phyloP scores from a whole-genome alignment of 345 rosid genomes.

The Aethionema arabicum region DNA sequence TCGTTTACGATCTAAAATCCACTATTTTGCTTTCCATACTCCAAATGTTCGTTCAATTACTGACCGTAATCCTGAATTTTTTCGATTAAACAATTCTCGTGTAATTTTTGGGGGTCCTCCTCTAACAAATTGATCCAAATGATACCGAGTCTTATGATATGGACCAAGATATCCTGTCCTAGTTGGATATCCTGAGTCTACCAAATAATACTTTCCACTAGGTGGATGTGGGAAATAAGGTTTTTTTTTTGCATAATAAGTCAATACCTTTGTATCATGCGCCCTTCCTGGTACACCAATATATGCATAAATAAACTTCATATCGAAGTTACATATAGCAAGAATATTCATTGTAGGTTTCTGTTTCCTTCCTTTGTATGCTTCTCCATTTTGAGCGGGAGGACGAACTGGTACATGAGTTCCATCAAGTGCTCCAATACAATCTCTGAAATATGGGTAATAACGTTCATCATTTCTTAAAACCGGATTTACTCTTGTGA shows the following conservation, averaged over 20 bases:
- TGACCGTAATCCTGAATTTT: background rate
- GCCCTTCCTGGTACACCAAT: slow-evolving; percentile 5
- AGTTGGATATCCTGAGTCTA: slow-evolving; percentile 3
- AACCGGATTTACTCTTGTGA: too few relatives aligned
- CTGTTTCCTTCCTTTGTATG: background rate
- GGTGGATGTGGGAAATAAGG: background rate
- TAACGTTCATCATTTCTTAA: too few relatives aligned
- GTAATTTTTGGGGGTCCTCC: background rate
- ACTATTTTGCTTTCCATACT: slow-evolving; percentile 7
- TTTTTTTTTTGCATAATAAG: slow-evolving; percentile 5
- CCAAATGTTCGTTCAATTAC: slow-evolving; percentile 4
- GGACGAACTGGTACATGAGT: background rate
- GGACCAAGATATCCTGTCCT: slow-evolving; percentile 1
- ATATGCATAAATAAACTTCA: slow-evolving; percentile 10
- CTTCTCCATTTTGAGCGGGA: background rate
- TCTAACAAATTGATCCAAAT: background rate
- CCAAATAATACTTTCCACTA: background rate
- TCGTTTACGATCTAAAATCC: slow-evolving; percentile 1
- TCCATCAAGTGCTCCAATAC: slow-evolving; percentile 6
- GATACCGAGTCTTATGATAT: background rate
- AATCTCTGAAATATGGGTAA: slow-evolving; percentile 3
- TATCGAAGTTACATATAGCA: slow-evolving; percentile 1
- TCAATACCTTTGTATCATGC: slow-evolving; percentile 2
- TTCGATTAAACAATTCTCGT: slow-evolving; percentile 4
- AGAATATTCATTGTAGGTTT: slow-evolving; percentile 9